These are phyloP conservation scores for Pseudoneurospora amorphoporcata DNA, from an alignment of 495 filamentous ascomycete species.

Conservation along the genomic window DNA sequence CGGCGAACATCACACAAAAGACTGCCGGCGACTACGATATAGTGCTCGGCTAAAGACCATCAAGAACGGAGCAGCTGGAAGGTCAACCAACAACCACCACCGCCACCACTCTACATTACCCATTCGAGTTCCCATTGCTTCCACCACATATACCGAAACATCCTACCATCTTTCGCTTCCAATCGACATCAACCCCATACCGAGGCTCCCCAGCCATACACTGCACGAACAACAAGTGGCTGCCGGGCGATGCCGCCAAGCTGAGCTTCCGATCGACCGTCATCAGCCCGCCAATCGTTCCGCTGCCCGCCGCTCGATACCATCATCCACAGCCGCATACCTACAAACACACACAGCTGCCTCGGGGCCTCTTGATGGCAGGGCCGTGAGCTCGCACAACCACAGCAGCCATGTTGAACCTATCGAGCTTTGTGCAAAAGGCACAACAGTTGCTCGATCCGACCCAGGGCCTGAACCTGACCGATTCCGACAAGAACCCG, in stretches of 20 bases:
- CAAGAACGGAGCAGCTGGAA: neutral
- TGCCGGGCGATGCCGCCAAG: conserved; percentile 4
- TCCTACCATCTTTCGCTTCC: neutral
- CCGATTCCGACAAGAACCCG: conserved; percentile 61
- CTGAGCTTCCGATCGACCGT: neutral
- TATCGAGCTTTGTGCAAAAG: conserved; percentile 86
- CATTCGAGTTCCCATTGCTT: neutral
- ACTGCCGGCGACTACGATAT: neutral
- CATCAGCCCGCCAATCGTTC: conserved; percentile 1
- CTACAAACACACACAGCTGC: neutral
- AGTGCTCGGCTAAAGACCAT: neutral
- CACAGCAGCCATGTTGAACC: conserved; percentile 41
- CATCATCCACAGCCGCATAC: neutral
- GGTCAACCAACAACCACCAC: neutral
- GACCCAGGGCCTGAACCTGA: conserved; percentile 55
- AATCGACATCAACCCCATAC: neutral
- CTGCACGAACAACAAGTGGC: neutral
- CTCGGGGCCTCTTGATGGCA: conserved; percentile 8
- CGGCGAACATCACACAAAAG: neutral
- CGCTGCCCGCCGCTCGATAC: neutral
- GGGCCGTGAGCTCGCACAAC: neutral
- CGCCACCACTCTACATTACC: neutral
- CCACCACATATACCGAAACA: neutral
- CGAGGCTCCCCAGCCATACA: neutral
- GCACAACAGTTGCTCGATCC: conserved; percentile 85